Percentiles rank a stretch among this genome's conserved stretches.
These are phyloP conservation scores for Pseudozyma sp. DNA, from an alignment of 1,284 basidiomycete species.

Conservation along the genomic window DNA sequence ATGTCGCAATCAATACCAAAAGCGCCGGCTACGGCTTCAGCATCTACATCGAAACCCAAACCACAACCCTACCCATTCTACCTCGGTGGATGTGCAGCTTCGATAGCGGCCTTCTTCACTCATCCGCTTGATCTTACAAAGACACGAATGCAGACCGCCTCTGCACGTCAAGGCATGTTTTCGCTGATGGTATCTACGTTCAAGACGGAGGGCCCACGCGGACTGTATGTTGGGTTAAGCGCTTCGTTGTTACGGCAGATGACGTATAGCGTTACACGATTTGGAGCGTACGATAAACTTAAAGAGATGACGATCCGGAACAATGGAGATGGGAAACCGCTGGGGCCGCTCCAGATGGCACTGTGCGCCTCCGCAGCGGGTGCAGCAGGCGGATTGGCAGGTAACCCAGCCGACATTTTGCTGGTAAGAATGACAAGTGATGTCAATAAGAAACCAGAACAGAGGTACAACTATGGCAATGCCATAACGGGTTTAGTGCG, in stretches of 20 bases:
- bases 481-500: conserved; percentile 71
- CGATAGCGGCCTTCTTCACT: conserved; percentile 65
- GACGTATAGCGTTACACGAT: conserved; percentile 66
- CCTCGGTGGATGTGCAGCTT: conserved; percentile 65
- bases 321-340: conserved; percentile 22
- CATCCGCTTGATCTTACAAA: conserved; percentile 69
- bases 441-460: conserved; percentile 61
- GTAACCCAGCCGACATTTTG: conserved; percentile 72
- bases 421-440: conserved; percentile 71
- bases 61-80: conserved; percentile 60
- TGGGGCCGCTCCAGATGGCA: conserved; percentile 55
- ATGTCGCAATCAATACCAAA: conserved; percentile 10
- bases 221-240: conserved; percentile 64
- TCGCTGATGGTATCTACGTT: conserved; percentile 52
- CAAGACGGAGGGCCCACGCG: conserved; percentile 50
- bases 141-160: conserved; percentile 69
- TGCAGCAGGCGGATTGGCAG: conserved; percentile 63
- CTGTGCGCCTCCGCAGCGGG: conserved; percentile 59
- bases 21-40: conserved; percentile 1
- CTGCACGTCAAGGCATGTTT: conserved; percentile 52
- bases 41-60: conserved; percentile 6
- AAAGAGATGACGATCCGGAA: conserved; percentile 45
- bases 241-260: conserved; percentile 65
- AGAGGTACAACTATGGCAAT: conserved; percentile 69
- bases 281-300: conserved; percentile 65